Evolutionary conservation across 2,329 filamentous ascomycete species (phyloP).

Genomic region (Colletotrichum truncatum): DNA sequence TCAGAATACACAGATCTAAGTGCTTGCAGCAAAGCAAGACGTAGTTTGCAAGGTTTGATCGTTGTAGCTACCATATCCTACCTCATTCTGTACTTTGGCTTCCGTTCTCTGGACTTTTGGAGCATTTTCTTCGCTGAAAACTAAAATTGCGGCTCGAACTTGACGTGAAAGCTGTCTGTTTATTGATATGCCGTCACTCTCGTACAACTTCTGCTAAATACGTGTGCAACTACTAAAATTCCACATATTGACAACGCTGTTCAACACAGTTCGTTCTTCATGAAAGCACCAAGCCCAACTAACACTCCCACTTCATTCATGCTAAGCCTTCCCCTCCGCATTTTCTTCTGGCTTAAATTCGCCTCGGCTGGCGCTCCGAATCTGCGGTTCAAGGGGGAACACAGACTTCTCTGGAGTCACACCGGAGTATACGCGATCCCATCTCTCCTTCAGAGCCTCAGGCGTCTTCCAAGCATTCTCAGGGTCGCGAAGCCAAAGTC

Average conservation of each 20-base stretch:
- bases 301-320: background rate
- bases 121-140: too few relatives aligned
- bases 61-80: too few relatives aligned
- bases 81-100: too few relatives aligned
- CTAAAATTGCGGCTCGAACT: too few relatives aligned
- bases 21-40: too few relatives aligned
- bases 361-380: conserved; percentile 35
- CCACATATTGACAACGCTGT: background rate
- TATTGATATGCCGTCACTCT: too few relatives aligned
- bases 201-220: too few relatives aligned
- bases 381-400: conserved; percentile 62
- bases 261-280: background rate
- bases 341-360: conserved; percentile 12
- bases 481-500: conserved; percentile 59
- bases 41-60: background rate
- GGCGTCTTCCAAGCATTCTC: conserved; percentile 60
- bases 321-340: background rate
- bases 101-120: too few relatives aligned
- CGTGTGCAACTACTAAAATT: too few relatives aligned
- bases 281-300: background rate
- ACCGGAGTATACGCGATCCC: conserved; percentile 62
- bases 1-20: background rate
- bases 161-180: too few relatives aligned
- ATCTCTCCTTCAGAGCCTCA: conserved; percentile 52
- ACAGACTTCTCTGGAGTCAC: conserved; percentile 61